phyloP scores from a whole-genome alignment of 1,284 basidiomycete genomes.

The Fomitopsis pinicola region DNA sequence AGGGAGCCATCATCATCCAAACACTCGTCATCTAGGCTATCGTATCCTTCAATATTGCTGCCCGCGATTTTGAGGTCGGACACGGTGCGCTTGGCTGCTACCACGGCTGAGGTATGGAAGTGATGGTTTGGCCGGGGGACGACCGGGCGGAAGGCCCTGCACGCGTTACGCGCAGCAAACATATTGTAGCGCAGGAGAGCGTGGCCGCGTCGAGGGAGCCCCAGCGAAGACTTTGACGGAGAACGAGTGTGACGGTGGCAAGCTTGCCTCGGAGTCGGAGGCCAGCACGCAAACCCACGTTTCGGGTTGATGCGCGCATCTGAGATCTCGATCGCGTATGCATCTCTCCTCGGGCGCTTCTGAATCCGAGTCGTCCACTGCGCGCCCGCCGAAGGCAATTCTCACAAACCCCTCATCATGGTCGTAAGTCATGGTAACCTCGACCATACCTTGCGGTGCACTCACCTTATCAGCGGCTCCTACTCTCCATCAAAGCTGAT shows the following conservation, averaged over 20 bases:
- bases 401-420: slow-evolving; percentile 16
- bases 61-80: not conserved
- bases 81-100: not conserved
- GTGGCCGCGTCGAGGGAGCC: not conserved
- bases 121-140: not conserved
- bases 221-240: not conserved
- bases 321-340: not conserved
- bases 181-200: not conserved
- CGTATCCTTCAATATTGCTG: not conserved
- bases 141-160: not conserved
- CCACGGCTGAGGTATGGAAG: not conserved
- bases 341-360: not conserved
- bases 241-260: not conserved
- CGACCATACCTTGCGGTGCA: not conserved
- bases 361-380: too few relatives aligned
- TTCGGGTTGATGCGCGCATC: not conserved
- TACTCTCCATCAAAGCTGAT: slow-evolving; percentile 71
- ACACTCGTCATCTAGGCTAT: slow-evolving; percentile 1
- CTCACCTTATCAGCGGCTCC: slow-evolving; percentile 38
- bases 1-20: slow-evolving; percentile 21
- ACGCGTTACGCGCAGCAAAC: not conserved
- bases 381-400: too few relatives aligned
- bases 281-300: not conserved
- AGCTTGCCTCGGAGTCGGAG: not conserved
- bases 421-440: slow-evolving; percentile 23